Conservation (phyloP, 352 stramenopile genomes). For the Phytophthora capsici region DNA sequence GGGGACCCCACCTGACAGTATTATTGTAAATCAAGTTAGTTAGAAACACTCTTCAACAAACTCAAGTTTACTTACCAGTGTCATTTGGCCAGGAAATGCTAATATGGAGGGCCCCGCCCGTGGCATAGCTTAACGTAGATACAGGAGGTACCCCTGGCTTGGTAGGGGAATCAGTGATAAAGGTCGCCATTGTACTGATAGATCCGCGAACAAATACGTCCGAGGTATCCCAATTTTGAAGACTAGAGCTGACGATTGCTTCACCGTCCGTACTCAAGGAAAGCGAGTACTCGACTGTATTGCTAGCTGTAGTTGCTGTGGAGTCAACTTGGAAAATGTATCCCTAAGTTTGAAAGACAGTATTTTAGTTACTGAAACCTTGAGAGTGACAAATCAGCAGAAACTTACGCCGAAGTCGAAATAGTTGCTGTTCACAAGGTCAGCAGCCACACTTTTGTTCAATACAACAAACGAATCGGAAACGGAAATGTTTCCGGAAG, state of each 20-base stretch:
- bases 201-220: slow-evolving; percentile 37
- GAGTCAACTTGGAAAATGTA: slow-evolving; percentile 61
- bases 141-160: slow-evolving; percentile 36
- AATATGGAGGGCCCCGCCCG: slow-evolving; percentile 53
- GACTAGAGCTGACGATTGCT: slow-evolving; percentile 16
- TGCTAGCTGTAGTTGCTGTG: background rate
- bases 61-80: slow-evolving; percentile 38
- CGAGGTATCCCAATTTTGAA: slow-evolving; percentile 15
- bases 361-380: background rate
- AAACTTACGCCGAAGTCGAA: slow-evolving; percentile 64
- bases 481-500: slow-evolving; percentile 31
- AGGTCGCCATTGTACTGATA: slow-evolving; percentile 34
- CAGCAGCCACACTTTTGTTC: background rate
- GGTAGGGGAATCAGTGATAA: slow-evolving; percentile 39
- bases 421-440: slow-evolving; percentile 6
- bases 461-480: slow-evolving; percentile 35
- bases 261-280: slow-evolving; percentile 12
- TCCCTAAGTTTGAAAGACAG: slow-evolving; percentile 17
- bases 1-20: slow-evolving; percentile 33
- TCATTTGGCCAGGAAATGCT: slow-evolving; percentile 57
- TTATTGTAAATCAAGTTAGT: background rate
- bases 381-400: background rate
- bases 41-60: background rate
- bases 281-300: background rate
- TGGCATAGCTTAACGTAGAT: slow-evolving; percentile 33